Evolutionary conservation across 495 filamentous ascomycete genomes (phyloP).

Genomic region (Thermochaetoides thermophila): DNA sequence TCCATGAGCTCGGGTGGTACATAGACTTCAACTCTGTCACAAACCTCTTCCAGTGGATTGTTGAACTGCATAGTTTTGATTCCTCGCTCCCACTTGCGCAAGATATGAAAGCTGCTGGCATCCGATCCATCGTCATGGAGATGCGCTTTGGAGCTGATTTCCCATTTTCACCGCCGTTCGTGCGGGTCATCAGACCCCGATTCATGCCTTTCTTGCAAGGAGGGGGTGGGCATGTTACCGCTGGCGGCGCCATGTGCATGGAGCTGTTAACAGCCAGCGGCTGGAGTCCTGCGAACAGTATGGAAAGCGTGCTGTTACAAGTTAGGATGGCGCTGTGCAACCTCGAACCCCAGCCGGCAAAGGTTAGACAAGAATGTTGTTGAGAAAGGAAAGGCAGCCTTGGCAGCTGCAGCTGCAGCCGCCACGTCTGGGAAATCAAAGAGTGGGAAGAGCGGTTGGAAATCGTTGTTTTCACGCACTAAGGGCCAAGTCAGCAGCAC

Average conservation of each 20-base stretch:
- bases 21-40: slow-evolving; percentile 39
- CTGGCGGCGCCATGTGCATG: slow-evolving; percentile 85
- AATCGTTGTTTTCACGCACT: no score
- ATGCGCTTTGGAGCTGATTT: slow-evolving; percentile 61
- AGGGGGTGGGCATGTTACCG: slow-evolving; percentile 79
- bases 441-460: no score
- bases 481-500: no score
- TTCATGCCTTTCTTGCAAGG: slow-evolving; percentile 56
- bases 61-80: slow-evolving; percentile 79
- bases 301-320: slow-evolving; percentile 74
- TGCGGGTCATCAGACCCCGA: slow-evolving; percentile 69
- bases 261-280: slow-evolving; percentile 75
- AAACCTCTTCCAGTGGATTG: slow-evolving; percentile 88
- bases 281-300: slow-evolving; percentile 56
- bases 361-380: slow-evolving; percentile 26
- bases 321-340: slow-evolving; percentile 63
- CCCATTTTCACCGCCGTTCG: slow-evolving; percentile 70
- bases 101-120: slow-evolving; percentile 50
- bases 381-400: background rate
- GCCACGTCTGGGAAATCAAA: no score
- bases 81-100: slow-evolving; percentile 48
- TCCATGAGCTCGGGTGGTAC: slow-evolving; percentile 74
- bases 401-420: no score
- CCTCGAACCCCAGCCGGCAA: slow-evolving; percentile 55
- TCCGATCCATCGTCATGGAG: slow-evolving; percentile 64